A percentile compares a stretch with the other conserved stretches of the same genome.
Conservation (phyloP, 345 rosid genomes). For the Dovyalis caffra region DNA sequence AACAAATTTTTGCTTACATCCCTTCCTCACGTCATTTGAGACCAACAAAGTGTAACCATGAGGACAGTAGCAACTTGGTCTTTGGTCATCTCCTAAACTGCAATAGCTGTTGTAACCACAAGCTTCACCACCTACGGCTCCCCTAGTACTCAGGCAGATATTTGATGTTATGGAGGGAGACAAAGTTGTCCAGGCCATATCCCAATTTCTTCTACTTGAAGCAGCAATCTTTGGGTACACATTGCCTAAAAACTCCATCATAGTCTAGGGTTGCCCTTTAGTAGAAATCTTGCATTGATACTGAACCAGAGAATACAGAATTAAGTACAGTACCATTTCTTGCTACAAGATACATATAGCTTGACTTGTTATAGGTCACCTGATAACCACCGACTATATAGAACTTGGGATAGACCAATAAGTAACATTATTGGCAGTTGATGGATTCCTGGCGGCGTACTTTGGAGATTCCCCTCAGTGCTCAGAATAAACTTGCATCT, state of each 20-base stretch:
- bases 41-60: too few relatives aligned
- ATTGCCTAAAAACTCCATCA: slow-evolving; percentile 58
- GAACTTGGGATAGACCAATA: slow-evolving; percentile 33
- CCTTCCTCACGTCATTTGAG: too few relatives aligned
- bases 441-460: slow-evolving; percentile 24
- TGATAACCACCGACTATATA: slow-evolving; percentile 13
- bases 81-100: slow-evolving; percentile 24
- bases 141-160: slow-evolving; percentile 29
- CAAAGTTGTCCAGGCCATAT: slow-evolving; percentile 29
- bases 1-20: too few relatives aligned
- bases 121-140: slow-evolving; percentile 34
- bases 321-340: slow-evolving; percentile 23
- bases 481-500: slow-evolving; percentile 34
- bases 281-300: slow-evolving; percentile 29
- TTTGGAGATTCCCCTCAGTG: slow-evolving; percentile 31
- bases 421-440: not conserved
- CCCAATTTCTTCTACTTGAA: slow-evolving; percentile 22
- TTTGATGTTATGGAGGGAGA: slow-evolving; percentile 33
- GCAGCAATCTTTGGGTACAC: slow-evolving; percentile 42
- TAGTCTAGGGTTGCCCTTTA: slow-evolving; percentile 48
- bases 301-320: not conserved
- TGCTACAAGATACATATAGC: slow-evolving; percentile 35
- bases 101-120: slow-evolving; percentile 68
- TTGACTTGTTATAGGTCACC: slow-evolving; percentile 46
- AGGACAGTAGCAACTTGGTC: too few relatives aligned